Evolutionary conservation across 257 asterid species (phyloP).

Genomic region (Parsonsia alboflavescens): DNA sequence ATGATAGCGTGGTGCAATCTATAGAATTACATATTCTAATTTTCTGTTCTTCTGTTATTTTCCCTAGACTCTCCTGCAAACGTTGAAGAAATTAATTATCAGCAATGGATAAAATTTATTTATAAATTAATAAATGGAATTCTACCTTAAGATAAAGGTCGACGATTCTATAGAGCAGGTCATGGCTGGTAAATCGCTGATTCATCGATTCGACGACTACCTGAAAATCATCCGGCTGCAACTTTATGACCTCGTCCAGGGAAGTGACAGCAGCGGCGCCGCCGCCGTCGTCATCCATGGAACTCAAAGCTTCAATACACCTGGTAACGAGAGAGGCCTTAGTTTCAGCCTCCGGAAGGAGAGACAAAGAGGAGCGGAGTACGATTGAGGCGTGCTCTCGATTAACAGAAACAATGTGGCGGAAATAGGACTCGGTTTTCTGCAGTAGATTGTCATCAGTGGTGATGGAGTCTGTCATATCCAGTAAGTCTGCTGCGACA

Average conservation of each 20-base stretch:
- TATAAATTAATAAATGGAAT: not conserved
- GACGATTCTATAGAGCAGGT: conserved; percentile 59
- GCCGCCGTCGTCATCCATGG: conserved; percentile 38
- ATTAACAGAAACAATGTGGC: conserved; percentile 45
- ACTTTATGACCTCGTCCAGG: conserved; percentile 36
- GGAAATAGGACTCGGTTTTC: conserved; percentile 64
- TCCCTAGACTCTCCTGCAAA: conserved; percentile 45
- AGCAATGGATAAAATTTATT: too few species aligned
- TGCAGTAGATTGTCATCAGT: conserved; percentile 41
- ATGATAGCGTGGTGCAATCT: conserved; percentile 66
- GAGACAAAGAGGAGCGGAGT: conserved; percentile 48
- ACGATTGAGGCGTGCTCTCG: conserved; percentile 50
- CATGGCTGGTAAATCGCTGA: conserved; percentile 59
- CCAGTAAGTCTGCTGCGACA: conserved; percentile 69
- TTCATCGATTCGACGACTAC: conserved; percentile 47
- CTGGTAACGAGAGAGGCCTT: conserved; percentile 56
- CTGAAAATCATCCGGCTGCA: conserved; percentile 40
- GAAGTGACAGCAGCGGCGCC: too few species aligned
- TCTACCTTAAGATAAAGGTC: conserved; percentile 65
- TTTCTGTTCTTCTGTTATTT: conserved; percentile 50
- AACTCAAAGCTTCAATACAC: conserved; percentile 64
- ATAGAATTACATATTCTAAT: conserved; percentile 62
- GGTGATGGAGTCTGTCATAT: conserved; percentile 42
- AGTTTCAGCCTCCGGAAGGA: conserved; percentile 75
- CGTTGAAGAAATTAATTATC: not conserved